A percentile compares a stretch with the other conserved stretches of the same genome.
Evolutionary conservation across 1,139 yeast genomes (phyloP).

Genomic region (Hemisphaericaspora subhashii): DNA sequence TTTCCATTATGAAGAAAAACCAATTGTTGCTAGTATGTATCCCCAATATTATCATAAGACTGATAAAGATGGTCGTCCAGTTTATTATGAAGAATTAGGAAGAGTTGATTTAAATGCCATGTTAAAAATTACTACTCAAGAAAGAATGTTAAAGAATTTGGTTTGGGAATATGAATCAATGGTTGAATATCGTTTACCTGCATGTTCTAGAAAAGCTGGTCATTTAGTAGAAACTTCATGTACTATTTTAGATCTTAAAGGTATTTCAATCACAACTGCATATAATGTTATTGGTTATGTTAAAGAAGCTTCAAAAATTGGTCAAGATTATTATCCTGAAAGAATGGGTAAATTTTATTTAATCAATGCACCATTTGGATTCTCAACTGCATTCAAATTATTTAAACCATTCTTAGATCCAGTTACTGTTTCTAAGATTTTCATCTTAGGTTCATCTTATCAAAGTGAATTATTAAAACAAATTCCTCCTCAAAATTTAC

Average conservation of each 20-base stretch:
- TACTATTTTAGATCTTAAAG: constrained; percentile 92
- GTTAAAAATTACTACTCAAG: constrained; percentile 92
- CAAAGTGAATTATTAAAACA: constrained; percentile 83
- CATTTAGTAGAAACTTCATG: constrained; percentile 90
- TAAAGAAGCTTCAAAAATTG: constrained; percentile 87
- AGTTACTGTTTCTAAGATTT: constrained; percentile 95
- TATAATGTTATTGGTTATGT: constrained; percentile 85
- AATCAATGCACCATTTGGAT: constrained; percentile 97
- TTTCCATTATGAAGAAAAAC: constrained; percentile 88
- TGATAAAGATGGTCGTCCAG: constrained; percentile 95
- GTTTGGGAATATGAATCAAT: constrained; percentile 98
- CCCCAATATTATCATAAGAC: constrained; percentile 98
- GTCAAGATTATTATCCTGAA: constrained; percentile 98
- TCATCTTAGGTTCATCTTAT: constrained; percentile 79
- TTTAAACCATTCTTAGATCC: constrained; percentile 96
- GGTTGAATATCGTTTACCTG: constrained; percentile 81
- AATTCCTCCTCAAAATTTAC: constrained; percentile 90
- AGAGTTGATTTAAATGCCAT: constrained; percentile 84
- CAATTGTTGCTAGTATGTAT: constrained; percentile 81
- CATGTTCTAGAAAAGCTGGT: constrained; percentile 84
- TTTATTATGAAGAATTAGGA: constrained; percentile 92
- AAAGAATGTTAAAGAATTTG: constrained; percentile 91
- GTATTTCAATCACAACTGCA: constrained; percentile 82
- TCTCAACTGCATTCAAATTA: constrained; percentile 86
- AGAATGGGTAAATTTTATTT: constrained; percentile 97